Conservation (phyloP, 2,329 filamentous ascomycete species). For the Paraphoma chrysanthemicola region DNA sequence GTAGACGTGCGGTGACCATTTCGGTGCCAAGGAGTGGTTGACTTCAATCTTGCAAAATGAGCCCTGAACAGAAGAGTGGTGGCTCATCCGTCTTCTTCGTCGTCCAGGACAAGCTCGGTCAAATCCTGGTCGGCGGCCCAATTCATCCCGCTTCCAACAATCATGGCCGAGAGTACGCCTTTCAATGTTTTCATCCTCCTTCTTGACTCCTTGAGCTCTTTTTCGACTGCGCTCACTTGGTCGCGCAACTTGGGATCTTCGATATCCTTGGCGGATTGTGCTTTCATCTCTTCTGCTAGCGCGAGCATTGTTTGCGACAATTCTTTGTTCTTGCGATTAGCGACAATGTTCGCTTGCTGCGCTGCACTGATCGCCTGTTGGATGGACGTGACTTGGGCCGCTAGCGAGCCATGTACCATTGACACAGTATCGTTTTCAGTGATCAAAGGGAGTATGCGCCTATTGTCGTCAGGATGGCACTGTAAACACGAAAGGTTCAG, state of each 20-base stretch:
- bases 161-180: conserved; percentile 76
- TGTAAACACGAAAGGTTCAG: not conserved
- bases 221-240: conserved; percentile 67
- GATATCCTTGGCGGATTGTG: conserved; percentile 62
- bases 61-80: too few relatives aligned
- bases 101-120: conserved; percentile 75
- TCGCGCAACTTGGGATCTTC: conserved; percentile 59
- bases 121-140: conserved; percentile 76
- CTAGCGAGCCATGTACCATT: conserved; percentile 66
- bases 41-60: too few relatives aligned
- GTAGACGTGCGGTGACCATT: too few relatives aligned
- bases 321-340: conserved; percentile 67
- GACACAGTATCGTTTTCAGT: conserved; percentile 72
- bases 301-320: conserved; percentile 69
- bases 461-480: conserved; percentile 41
- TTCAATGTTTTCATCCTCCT: conserved; percentile 78
- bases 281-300: conserved; percentile 65
- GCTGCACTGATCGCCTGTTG: conserved; percentile 62
- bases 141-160: conserved; percentile 82
- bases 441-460: conserved; percentile 71
- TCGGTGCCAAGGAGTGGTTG: too few relatives aligned
- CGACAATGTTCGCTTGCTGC: conserved; percentile 65
- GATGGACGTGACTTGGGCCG: conserved; percentile 59
- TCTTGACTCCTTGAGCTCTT: conserved; percentile 66
- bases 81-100: conserved; percentile 52